A percentile compares a stretch with the other conserved stretches of the same genome.
phyloP scores from a whole-genome alignment of 371 early-diverging fungal genomes.

The Entomophthora muscae region DNA sequence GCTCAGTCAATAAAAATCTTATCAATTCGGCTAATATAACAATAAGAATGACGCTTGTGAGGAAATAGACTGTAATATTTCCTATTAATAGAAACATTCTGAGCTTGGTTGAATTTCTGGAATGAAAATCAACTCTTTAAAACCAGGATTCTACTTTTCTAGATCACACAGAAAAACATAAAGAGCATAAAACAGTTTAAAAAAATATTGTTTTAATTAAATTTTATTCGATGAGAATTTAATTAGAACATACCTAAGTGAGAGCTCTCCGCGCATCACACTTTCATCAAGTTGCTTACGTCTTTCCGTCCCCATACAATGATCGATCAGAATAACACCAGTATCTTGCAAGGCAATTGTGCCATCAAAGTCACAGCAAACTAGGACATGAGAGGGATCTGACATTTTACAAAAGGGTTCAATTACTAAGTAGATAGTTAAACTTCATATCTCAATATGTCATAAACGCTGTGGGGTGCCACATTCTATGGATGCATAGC shows the following conservation, averaged over 20 bases:
- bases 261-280: not conserved
- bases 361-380: conserved; percentile 21
- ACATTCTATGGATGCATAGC: no score
- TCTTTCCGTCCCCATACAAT: conserved; percentile 14
- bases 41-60: no score
- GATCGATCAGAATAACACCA: conserved; percentile 17
- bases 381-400: conserved; percentile 1
- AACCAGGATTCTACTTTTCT: not conserved
- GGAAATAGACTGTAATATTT: no score
- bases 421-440: no score
- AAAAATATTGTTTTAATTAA: not conserved
- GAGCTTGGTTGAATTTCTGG: no score
- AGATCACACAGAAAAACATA: not conserved
- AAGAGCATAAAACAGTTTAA: not conserved
- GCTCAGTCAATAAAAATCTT: no score
- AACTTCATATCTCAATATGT: no score
- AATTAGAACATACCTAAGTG: not conserved
- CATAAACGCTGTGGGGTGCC: no score
- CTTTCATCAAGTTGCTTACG: conserved; percentile 15
- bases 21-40: no score
- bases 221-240: not conserved
- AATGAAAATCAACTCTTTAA: not conserved
- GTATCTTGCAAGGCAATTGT: conserved; percentile 19
- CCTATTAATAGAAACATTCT: no score
- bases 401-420: not conserved